Percentiles rank a stretch among this genome's conserved stretches.
Evolutionary conservation across 371 early-diverging fungal species (phyloP).

Genomic region (Circinella minor): DNA sequence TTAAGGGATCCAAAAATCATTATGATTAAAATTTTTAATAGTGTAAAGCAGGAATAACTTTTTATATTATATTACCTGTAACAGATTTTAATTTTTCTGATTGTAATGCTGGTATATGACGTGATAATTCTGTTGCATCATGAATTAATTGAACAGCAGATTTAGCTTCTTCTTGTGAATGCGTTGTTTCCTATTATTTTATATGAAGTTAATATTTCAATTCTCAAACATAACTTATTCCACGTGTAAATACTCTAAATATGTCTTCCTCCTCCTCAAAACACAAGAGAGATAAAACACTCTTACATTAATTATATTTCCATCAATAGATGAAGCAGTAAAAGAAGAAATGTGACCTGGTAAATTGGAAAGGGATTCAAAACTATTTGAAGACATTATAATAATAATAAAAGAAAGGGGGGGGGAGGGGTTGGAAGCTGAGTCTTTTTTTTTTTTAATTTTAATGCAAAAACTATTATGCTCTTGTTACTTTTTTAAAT

Average conservation of each 20-base stretch:
- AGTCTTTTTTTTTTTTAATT: too few species aligned
- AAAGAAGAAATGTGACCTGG: slow-evolving; percentile 10
- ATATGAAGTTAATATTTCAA: too few species aligned
- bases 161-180: not conserved
- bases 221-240: too few species aligned
- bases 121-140: slow-evolving; percentile 6
- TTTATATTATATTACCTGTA: not conserved
- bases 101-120: not conserved
- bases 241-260: too few species aligned
- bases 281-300: not conserved
- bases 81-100: not conserved
- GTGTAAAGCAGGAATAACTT: too few species aligned
- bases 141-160: not conserved
- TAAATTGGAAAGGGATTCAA: slow-evolving; percentile 7
- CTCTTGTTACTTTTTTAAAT: too few species aligned
- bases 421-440: not conserved
- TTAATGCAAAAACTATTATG: not conserved
- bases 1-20: not conserved
- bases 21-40: too few species aligned
- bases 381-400: slow-evolving; percentile 1
- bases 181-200: not conserved
- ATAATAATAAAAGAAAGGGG: too few species aligned
- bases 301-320: not conserved
- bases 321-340: not conserved
- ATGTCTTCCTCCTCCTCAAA: too few species aligned